Evolutionary conservation across 805 yeast species (phyloP).

Genomic region (Saccharomycopsis schoenii): DNA sequence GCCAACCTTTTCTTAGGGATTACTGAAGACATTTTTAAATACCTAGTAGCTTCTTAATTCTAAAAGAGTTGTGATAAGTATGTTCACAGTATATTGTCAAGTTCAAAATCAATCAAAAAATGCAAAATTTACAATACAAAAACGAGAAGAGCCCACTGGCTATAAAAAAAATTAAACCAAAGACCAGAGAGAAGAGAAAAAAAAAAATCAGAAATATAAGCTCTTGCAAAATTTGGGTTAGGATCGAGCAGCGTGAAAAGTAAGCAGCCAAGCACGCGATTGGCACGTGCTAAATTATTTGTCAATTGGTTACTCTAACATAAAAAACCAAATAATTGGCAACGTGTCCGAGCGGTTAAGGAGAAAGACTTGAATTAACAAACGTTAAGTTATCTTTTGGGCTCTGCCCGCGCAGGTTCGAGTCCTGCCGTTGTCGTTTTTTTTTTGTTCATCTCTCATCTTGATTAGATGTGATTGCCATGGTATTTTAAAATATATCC

Average conservation of each 20-base stretch:
- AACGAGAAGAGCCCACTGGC: background rate
- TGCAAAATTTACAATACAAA: no score
- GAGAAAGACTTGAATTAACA: constrained; percentile 27
- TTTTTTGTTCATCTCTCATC: no score
- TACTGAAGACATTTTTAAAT: constrained; percentile 13
- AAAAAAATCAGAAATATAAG: background rate
- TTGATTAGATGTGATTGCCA: no score
- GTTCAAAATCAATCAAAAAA: no score
- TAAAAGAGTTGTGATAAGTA: no score
- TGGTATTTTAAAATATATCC: no score
- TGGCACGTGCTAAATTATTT: background rate
- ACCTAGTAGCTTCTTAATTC: background rate
- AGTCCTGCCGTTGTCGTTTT: constrained; percentile 63
- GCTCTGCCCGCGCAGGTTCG: constrained; percentile 59
- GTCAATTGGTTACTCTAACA: no score
- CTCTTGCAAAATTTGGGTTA: background rate
- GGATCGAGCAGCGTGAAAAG: no score
- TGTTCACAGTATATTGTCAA: no score
- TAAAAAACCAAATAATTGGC: constrained; percentile 2
- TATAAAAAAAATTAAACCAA: background rate
- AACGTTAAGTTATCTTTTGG: constrained; percentile 35
- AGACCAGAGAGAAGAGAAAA: background rate
- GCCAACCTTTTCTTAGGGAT: constrained; percentile 34
- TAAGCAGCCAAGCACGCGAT: background rate
- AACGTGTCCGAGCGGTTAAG: constrained; percentile 35